These are phyloP conservation scores for Geoglossum glabrum DNA, from an alignment of 495 filamentous ascomycete genomes.

Conservation along the genomic window DNA sequence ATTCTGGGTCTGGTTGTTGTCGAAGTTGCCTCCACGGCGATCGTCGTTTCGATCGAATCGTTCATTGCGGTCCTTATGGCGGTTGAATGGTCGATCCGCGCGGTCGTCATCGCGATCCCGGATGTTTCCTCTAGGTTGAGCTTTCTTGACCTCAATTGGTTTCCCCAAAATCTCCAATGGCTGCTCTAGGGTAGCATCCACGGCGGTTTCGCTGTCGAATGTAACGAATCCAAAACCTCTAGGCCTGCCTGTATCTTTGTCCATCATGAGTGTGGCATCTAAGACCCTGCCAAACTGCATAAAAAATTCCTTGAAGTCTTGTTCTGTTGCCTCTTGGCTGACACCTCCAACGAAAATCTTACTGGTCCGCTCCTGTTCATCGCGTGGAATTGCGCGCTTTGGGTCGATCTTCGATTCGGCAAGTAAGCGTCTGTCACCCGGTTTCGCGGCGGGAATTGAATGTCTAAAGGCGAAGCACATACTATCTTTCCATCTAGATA, in stretches of 20 bases:
- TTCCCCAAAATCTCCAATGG: constrained; percentile 83
- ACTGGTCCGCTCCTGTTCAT: constrained; percentile 91
- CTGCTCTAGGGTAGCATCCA: constrained; percentile 68
- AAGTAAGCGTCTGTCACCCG: constrained; percentile 12
- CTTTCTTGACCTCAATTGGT: constrained; percentile 94
- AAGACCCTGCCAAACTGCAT: constrained; percentile 89
- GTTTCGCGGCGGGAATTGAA: neutral
- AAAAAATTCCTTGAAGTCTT: constrained; percentile 92
- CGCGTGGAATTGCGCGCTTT: constrained; percentile 89
- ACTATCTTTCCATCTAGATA: constrained; percentile 97
- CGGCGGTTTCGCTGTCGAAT: constrained; percentile 87
- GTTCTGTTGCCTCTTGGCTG: constrained; percentile 86
- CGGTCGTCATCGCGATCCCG: constrained; percentile 69
- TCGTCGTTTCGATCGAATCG: constrained; percentile 26
- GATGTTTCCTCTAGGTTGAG: constrained; percentile 86
- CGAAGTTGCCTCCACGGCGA: constrained; percentile 24
- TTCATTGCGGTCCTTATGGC: constrained; percentile 22
- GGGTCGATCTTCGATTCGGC: constrained; percentile 60
- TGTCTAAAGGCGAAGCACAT: constrained; percentile 10
- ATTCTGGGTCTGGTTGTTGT: constrained; percentile 21
- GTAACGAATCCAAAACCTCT: constrained; percentile 98
- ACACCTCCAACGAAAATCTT: constrained; percentile 98
- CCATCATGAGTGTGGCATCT: constrained; percentile 97
- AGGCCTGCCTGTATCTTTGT: constrained; percentile 91
- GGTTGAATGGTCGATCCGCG: constrained; percentile 33